A percentile compares a stretch with the other conserved stretches of the same genome.
phyloP scores from a whole-genome alignment of 2,329 filamentous ascomycete genomes.

The Byssothecium circinans region DNA sequence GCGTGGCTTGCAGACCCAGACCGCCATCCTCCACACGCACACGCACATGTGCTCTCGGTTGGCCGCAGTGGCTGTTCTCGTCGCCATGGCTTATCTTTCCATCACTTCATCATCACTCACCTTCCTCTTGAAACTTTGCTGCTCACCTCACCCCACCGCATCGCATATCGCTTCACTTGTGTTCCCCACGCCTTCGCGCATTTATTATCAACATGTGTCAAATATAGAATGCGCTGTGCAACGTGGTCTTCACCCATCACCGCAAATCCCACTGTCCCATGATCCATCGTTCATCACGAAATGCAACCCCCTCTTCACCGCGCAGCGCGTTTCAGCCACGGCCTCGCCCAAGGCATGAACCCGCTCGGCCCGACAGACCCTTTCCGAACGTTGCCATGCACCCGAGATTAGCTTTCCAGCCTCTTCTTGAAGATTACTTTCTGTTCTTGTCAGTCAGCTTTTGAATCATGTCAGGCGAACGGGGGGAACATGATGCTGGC shows the following conservation, averaged over 20 bases:
- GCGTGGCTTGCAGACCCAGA: conserved; percentile 31
- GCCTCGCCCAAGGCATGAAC: conserved; percentile 12
- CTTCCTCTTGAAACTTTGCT: conserved; percentile 1
- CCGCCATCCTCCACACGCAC: conserved; percentile 2
- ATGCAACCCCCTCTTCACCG: conserved; percentile 23
- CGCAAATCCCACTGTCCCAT: conserved; percentile 14
- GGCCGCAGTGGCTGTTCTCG: conserved; percentile 12
- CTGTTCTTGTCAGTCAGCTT: conserved; percentile 15
- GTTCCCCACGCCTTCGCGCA: background rate
- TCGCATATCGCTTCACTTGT: conserved; percentile 4
- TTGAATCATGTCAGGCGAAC: conserved; percentile 28
- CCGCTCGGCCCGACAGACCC: conserved; percentile 10
- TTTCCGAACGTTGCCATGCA: conserved; percentile 25
- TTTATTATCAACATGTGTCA: background rate
- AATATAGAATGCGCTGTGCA: conserved; percentile 1
- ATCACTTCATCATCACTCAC: background rate
- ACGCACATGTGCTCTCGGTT: conserved; percentile 26
- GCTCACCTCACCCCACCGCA: background rate
- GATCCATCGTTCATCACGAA: conserved; percentile 17
- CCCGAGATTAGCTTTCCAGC: conserved; percentile 27
- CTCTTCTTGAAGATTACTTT: conserved; percentile 17
- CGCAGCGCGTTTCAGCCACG: conserved; percentile 27
- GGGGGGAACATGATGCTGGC: conserved; percentile 30
- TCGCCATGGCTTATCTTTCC: too few species aligned
- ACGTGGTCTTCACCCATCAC: conserved; percentile 13